A percentile compares a stretch with the other conserved stretches of the same genome.
phyloP scores from a whole-genome alignment of 2,329 filamentous ascomycete genomes.

The Fusarium musae region DNA sequence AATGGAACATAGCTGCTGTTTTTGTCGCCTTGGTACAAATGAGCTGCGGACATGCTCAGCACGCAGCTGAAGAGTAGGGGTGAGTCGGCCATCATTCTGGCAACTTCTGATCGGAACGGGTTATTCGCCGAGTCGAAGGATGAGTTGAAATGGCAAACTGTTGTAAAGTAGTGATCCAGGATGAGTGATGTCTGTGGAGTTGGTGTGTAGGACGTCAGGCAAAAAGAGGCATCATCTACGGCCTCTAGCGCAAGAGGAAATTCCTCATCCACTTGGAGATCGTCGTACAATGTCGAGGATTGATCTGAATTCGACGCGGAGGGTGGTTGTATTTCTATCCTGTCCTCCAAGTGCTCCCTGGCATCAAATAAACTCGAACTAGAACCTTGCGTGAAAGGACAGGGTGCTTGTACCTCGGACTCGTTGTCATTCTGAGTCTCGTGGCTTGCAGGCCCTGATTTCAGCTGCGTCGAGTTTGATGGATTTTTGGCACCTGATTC shows the following conservation, averaged over 20 bases:
- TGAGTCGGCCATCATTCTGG: constrained; percentile 15
- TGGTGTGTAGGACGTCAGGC: background rate
- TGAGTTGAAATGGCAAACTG: constrained; percentile 24
- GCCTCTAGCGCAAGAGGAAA: background rate
- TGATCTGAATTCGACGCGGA: background rate
- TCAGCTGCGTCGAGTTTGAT: background rate
- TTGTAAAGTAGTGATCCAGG: constrained; percentile 24
- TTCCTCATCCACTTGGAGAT: background rate
- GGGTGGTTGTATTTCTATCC: background rate
- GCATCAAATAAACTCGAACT: too few species aligned
- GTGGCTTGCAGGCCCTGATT: too few species aligned
- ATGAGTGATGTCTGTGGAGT: constrained; percentile 6
- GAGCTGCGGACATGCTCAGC: constrained; percentile 33
- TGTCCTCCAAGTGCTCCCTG: background rate
- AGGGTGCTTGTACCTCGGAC: background rate
- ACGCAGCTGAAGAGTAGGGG: constrained; percentile 15
- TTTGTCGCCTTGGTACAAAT: constrained; percentile 20
- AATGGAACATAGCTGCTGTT: background rate
- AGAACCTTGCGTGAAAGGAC: background rate
- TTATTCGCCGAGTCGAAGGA: constrained; percentile 21
- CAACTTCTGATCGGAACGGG: constrained; percentile 29
- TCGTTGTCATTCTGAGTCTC: background rate
- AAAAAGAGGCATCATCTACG: background rate
- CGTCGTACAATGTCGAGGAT: fast-evolving
- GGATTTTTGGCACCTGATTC: background rate